Conservation (phyloP, 148 eudicot species). For the Amaranthus hypochondriacus region DNA sequence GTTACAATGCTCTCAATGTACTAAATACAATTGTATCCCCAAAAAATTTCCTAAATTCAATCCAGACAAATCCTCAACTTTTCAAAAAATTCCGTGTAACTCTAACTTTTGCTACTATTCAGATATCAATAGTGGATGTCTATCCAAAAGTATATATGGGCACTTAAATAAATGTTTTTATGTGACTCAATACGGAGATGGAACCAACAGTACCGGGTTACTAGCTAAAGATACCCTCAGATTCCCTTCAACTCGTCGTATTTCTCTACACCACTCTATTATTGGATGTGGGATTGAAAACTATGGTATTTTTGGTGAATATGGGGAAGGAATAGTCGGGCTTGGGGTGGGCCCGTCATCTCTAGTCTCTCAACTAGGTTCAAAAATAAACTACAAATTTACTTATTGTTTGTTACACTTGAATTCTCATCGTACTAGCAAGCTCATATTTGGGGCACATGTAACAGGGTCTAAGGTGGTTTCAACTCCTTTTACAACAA, state of each 20-base stretch:
- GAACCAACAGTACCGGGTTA: not conserved
- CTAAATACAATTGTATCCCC: constrained; percentile 3
- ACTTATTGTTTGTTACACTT: constrained; percentile 32
- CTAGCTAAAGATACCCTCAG: constrained; percentile 17
- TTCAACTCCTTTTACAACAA: constrained; percentile 16
- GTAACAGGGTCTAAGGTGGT: constrained; percentile 21
- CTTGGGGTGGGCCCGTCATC: constrained; percentile 31
- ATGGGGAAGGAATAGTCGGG: constrained; percentile 33
- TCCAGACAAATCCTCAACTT: constrained; percentile 28
- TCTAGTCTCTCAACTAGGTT: constrained; percentile 27
- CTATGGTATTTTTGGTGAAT: not conserved
- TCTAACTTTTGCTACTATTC: constrained; percentile 8
- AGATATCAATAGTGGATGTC: not conserved
- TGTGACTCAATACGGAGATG: constrained; percentile 6
- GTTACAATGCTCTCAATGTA: constrained; percentile 35
- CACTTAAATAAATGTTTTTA: not conserved
- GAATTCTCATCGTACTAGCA: constrained; percentile 8
- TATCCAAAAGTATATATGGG: not conserved
- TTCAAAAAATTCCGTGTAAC: constrained; percentile 14
- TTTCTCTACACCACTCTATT: not conserved
- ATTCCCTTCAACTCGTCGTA: not conserved
- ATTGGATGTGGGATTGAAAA: constrained; percentile 31
- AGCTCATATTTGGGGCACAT: constrained; percentile 25
- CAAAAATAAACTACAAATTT: constrained; percentile 27
- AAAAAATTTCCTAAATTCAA: constrained; percentile 19